Conservation (phyloP, 2,329 filamentous ascomycete genomes). For the Ophiostoma ulmi region DNA sequence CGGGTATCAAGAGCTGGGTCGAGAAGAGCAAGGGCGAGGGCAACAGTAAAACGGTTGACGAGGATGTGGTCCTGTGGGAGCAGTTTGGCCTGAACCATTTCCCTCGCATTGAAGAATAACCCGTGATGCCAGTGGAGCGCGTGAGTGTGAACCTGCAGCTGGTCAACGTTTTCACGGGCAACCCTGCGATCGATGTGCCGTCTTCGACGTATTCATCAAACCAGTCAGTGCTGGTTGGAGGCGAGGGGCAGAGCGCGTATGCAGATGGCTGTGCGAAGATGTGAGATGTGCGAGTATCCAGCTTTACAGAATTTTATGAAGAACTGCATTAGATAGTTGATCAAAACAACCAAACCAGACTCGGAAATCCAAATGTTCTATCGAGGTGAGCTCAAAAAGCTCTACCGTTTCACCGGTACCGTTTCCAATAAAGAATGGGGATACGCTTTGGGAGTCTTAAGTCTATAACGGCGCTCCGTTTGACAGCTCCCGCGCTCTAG, state of each 20-base stretch:
- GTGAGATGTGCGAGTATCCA: neutral
- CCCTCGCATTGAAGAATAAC: conserved; percentile 61
- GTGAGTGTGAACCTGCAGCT: conserved; percentile 48
- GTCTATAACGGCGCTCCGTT: neutral
- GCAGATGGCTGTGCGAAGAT: neutral
- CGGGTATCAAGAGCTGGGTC: conserved; percentile 37
- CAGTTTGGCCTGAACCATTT: conserved; percentile 59
- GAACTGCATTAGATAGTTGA: too few relatives aligned
- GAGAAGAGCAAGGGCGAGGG: conserved; percentile 36
- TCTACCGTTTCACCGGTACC: neutral
- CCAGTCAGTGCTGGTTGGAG: neutral
- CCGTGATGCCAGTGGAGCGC: conserved; percentile 61
- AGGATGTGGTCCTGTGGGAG: conserved; percentile 50
- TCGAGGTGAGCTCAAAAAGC: too few relatives aligned
- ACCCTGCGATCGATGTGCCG: conserved; percentile 48
- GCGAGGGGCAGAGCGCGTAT: neutral
- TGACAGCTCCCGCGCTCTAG: neutral
- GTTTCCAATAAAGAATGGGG: neutral
- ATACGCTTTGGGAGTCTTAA: neutral
- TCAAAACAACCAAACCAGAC: neutral
- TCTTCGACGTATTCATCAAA: conserved; percentile 43
- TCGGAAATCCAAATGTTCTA: neutral
- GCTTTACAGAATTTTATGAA: neutral
- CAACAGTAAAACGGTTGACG: conserved; percentile 27
- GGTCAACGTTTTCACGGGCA: conserved; percentile 49